phyloP scores from a whole-genome alignment of 768 basidiomycete genomes.

The Coprinellus micaceus region DNA sequence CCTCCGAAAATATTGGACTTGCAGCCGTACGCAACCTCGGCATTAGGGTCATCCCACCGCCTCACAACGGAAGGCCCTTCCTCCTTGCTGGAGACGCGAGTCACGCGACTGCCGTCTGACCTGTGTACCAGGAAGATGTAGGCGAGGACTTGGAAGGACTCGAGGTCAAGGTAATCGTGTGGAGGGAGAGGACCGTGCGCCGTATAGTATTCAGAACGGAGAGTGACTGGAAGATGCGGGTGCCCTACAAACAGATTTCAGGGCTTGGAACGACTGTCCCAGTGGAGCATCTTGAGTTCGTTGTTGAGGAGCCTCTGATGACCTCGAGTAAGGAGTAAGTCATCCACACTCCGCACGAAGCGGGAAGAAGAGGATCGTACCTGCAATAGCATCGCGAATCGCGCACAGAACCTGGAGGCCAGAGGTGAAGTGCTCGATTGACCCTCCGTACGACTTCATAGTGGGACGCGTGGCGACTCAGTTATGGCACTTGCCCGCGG shows the following conservation, averaged over 20 bases:
- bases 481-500: neutral
- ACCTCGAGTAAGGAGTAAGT: neutral
- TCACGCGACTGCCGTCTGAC: no score
- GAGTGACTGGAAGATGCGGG: neutral
- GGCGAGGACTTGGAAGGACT: neutral
- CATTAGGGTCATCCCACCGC: no score
- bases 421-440: constrained; percentile 3
- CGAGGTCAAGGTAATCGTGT: constrained; percentile 1
- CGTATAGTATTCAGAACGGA: neutral
- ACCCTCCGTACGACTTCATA: constrained; percentile 8
- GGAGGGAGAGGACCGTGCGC: no score
- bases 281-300: neutral
- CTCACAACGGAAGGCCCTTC: no score
- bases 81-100: no score
- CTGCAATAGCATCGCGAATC: constrained; percentile 12
- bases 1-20: no score
- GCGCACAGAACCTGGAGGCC: constrained; percentile 5
- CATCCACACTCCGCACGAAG: neutral
- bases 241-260: neutral
- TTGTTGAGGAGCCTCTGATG: neutral
- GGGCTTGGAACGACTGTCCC: neutral
- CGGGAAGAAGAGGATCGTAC: neutral
- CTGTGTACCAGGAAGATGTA: no score
- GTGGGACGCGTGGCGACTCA: neutral
- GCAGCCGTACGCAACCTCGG: no score